These are phyloP conservation scores for Vaccinium macrocarpon DNA, from an alignment of 148 eudicot genomes.

Conservation along the genomic window DNA sequence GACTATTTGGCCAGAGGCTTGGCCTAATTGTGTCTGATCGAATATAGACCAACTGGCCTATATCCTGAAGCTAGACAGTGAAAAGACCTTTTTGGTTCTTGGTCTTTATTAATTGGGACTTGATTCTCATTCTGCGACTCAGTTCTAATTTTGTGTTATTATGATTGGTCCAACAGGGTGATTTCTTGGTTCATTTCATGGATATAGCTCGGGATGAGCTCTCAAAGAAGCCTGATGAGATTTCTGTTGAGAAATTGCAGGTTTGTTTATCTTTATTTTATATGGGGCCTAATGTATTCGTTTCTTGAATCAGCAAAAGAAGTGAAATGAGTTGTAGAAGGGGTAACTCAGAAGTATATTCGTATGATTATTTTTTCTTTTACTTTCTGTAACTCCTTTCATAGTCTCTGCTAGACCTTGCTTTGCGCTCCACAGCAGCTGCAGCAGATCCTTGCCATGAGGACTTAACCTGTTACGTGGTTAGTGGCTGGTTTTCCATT, in stretches of 20 bases:
- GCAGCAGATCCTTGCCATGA: conserved; percentile 97
- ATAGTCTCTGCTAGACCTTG: conserved; percentile 96
- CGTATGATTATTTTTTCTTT: conserved; percentile 5
- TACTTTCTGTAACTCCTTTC: background rate
- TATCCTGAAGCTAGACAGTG: background rate
- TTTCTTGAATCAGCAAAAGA: background rate
- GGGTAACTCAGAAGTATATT: background rate
- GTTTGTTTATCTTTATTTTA: conserved; percentile 34
- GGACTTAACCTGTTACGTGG: conserved; percentile 94
- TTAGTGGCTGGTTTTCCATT: conserved; percentile 32
- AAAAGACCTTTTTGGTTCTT: background rate
- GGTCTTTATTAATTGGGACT: background rate
- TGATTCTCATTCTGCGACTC: background rate
- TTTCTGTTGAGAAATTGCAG: conserved; percentile 96
- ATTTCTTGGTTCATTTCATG: conserved; percentile 97
- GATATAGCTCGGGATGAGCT: conserved; percentile 97
- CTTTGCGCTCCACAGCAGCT: conserved; percentile 92
- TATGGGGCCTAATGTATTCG: conserved; percentile 13
- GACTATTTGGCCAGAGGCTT: background rate
- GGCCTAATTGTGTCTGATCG: background rate
- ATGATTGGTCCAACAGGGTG: conserved; percentile 60
- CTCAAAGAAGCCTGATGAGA: conserved; percentile 71
- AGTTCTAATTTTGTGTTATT: background rate
- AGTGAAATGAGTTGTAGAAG: background rate
- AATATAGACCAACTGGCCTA: background rate